Percentiles rank a stretch among this genome's conserved stretches.
phyloP scores from a whole-genome alignment of 495 filamentous ascomycete species.

The Penicillium canescens region DNA sequence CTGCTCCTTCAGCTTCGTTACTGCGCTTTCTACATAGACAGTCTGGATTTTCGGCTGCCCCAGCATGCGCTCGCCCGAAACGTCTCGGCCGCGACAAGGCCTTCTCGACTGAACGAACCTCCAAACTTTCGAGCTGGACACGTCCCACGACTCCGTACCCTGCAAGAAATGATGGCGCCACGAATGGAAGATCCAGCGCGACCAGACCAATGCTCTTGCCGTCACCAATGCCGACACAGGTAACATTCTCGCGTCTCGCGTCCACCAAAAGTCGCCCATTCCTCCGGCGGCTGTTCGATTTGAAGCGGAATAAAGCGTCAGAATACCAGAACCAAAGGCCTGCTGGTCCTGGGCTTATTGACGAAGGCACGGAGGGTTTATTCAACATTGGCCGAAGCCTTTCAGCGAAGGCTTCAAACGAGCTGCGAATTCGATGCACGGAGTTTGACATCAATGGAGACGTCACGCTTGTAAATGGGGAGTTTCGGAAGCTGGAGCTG shows the following conservation, averaged over 20 bases:
- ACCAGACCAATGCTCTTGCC: neutral
- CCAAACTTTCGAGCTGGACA: conserved; percentile 25
- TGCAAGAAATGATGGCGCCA: conserved; percentile 10
- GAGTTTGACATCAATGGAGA: conserved; percentile 94
- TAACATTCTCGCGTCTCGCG: conserved; percentile 29
- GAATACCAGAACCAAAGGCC: conserved; percentile 23
- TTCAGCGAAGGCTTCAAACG: conserved; percentile 71
- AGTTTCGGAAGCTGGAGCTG: conserved; percentile 95
- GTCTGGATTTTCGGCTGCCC: conserved; percentile 53
- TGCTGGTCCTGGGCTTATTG: conserved; percentile 27
- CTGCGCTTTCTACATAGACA: conserved; percentile 64
- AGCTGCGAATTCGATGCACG: conserved; percentile 84
- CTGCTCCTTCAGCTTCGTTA: conserved; percentile 57
- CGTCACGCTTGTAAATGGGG: conserved; percentile 90
- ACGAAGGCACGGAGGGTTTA: conserved; percentile 39
- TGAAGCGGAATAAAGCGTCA: conserved; percentile 31
- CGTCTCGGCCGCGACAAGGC: conserved; percentile 6
- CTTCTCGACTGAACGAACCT: conserved; percentile 17
- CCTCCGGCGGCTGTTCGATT: conserved; percentile 56
- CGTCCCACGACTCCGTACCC: conserved; percentile 12
- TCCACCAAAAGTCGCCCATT: conserved; percentile 51
- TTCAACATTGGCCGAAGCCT: conserved; percentile 60
- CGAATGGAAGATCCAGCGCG: conserved; percentile 15
- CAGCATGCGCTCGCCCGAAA: conserved; percentile 25
- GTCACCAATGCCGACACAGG: neutral